These are phyloP conservation scores for Cerrena zonata DNA, from an alignment of 1,284 basidiomycete genomes.

Conservation along the genomic window DNA sequence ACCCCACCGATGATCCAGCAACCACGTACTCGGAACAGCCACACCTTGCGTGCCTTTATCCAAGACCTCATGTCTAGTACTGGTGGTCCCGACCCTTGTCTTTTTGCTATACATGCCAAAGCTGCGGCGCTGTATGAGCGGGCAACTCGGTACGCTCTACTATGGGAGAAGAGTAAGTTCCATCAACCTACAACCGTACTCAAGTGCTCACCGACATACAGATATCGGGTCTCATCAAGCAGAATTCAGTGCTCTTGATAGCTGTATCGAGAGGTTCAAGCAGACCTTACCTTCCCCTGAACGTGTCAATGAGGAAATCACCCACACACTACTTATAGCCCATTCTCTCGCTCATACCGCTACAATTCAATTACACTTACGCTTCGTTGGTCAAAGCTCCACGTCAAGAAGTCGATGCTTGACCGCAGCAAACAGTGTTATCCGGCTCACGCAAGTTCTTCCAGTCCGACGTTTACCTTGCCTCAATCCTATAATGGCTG, in stretches of 20 bases:
- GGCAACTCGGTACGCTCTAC: conserved; percentile 12
- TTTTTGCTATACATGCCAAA: conserved; percentile 10
- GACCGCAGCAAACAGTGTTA: conserved; percentile 9
- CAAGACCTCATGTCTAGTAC: conserved; percentile 6
- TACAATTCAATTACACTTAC: conserved; percentile 13
- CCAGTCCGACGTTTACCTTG: conserved; percentile 6
- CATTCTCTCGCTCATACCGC: conserved; percentile 11
- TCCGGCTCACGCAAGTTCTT: conserved; percentile 9
- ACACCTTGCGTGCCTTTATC: conserved; percentile 12
- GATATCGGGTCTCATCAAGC: conserved; percentile 8
- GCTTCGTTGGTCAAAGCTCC: conserved; percentile 9
- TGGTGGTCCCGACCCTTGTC: conserved; percentile 8
- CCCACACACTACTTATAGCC: conserved; percentile 10
- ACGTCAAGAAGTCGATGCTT: conserved; percentile 13
- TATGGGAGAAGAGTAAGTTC: conserved; percentile 3
- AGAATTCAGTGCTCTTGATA: conserved; percentile 7
- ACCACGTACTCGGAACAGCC: conserved; percentile 7
- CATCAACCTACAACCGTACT: neutral
- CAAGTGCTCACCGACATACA: neutral
- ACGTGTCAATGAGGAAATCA: conserved; percentile 4
- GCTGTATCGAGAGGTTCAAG: conserved; percentile 13
- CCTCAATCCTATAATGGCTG: conserved; percentile 15
- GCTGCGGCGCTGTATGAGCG: conserved; percentile 16
- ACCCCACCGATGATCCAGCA: conserved; percentile 1
- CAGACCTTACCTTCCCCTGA: conserved; percentile 11